A percentile compares a stretch with the other conserved stretches of the same genome.
Conservation (phyloP, 441 rosid species). For the Croton laevigatus region DNA sequence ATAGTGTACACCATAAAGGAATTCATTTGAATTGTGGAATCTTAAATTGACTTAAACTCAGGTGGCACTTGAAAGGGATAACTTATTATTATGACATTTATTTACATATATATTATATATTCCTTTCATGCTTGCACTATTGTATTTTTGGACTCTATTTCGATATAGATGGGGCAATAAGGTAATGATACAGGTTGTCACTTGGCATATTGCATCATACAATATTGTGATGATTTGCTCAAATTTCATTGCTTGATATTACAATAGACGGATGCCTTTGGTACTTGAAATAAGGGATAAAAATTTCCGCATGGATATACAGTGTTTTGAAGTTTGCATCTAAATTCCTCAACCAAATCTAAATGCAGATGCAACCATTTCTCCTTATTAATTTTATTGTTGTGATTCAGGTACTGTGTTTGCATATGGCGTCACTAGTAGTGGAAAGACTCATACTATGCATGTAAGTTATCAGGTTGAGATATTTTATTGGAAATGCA, state of each 20-base stretch:
- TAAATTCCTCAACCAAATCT: not conserved
- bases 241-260: not conserved
- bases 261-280: not conserved
- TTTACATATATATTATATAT: not conserved
- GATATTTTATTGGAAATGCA: not conserved
- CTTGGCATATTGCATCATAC: slow-evolving; percentile 3
- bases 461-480: slow-evolving; percentile 54
- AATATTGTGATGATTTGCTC: not conserved
- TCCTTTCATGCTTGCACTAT: not conserved
- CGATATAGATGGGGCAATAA: not conserved
- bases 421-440: slow-evolving; percentile 89
- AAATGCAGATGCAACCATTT: not conserved
- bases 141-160: slow-evolving; percentile 1
- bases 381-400: slow-evolving; percentile 6
- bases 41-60: not conserved
- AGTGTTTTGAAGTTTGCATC: not conserved
- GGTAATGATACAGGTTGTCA: not conserved
- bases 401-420: slow-evolving; percentile 66
- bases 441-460: slow-evolving; percentile 89
- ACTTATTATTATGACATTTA: not conserved
- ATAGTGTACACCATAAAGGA: not conserved
- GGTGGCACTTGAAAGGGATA: not conserved
- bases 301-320: not conserved
- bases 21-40: not conserved
- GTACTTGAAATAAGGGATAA: not conserved